Conservation (phyloP, 129 eudicot species). For the Flaveria brownii region DNA sequence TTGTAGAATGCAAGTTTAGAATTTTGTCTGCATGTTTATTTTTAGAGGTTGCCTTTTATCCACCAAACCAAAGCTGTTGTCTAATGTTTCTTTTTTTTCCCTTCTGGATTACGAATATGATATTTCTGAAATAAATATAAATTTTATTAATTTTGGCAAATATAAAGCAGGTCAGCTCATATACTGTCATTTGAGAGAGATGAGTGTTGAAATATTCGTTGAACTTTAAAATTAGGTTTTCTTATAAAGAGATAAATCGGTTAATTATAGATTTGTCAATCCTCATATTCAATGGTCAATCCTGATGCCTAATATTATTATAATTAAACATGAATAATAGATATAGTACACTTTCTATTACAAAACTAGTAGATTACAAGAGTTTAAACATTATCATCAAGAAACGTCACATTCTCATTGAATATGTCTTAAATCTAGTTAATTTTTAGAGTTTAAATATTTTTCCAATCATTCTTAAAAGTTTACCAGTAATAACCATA, state of each 20-base stretch:
- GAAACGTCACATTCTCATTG: background rate
- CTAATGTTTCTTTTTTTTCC: background rate
- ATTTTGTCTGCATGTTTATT: background rate
- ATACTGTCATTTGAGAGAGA: too few species aligned
- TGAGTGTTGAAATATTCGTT: too few species aligned
- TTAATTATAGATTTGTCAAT: too few species aligned
- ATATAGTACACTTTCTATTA: background rate
- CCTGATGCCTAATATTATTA: background rate
- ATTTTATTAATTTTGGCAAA: too few species aligned
- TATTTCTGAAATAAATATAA: too few species aligned
- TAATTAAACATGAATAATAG: background rate
- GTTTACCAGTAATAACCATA: background rate
- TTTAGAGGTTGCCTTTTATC: background rate
- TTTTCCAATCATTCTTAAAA: background rate
- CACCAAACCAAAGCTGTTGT: background rate
- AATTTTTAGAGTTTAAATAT: background rate
- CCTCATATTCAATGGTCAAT: background rate
- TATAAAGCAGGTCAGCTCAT: too few species aligned
- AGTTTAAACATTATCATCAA: too few species aligned
- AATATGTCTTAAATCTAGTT: background rate
- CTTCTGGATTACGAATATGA: background rate
- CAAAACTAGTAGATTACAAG: background rate
- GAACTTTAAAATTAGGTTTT: too few species aligned
- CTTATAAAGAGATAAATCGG: too few species aligned
- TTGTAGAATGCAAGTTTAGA: constrained; percentile 25